Evolutionary conservation across 331 rosid species (phyloP), one percentile per base, ranked within the genome.

Genomic region (Phaseolus coccineus): DNA sequence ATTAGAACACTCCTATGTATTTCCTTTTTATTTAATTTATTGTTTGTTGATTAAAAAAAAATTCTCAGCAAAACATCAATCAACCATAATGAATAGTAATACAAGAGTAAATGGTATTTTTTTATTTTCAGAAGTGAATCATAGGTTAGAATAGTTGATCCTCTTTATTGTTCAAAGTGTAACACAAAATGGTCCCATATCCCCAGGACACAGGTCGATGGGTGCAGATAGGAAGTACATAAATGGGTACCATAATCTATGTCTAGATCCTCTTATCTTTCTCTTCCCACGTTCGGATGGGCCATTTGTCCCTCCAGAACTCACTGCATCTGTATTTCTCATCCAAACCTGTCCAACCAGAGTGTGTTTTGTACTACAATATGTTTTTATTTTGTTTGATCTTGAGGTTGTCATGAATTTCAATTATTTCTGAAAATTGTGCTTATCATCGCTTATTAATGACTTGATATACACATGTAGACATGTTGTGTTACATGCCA

Each of bases 201-300:
- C 13, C 4, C 13, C 2, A 33, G 35, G 53, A 73, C 57, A 39
- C 74, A 30, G 40, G 58, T 24, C 44, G 57, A 59, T 48, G 53
- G 53, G 4, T 30, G 78, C 57, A 73, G 47, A 24, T 56, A 25
- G 30, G 44, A 62, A 28, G 78, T 73, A 61, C 77, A 22, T 71
- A 5, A 22, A 71, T 31, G 22, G 64, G 63, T 74, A 47, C 85
- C 62, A 47, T 47, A 28, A 56, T 81, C 15, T 56, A 27, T 55
- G 68, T 30, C 30, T 70, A 27, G 75, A 55, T 56, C 51, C 35
- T 33, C 53, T 56, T 68, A 2, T 35, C 51, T 35, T 10, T 25
- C 67, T 35, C 39, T 35, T 35, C 39, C 1, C 39, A 6, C 39
- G 1, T 35, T 35, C 39, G 39, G 39, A 35, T 35, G 37, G 37